phyloP scores from a whole-genome alignment of 331 rosid species.

The Spiraea crenata region DNA sequence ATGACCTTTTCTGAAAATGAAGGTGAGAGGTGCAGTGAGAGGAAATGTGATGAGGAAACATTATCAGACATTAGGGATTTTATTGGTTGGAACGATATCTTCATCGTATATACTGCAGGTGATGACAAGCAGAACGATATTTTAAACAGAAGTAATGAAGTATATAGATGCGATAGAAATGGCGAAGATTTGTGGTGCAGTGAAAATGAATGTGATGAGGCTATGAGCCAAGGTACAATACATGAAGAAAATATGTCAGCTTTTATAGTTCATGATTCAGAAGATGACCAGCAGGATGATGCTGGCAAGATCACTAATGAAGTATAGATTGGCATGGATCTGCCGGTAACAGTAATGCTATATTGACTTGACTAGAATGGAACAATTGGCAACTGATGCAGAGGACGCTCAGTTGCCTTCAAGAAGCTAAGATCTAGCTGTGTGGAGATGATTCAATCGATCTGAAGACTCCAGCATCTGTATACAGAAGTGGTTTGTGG shows the following conservation, averaged over 20 bases:
- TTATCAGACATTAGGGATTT: slow-evolving; percentile 1
- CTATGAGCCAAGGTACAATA: slow-evolving; percentile 15
- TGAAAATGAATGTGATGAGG: slow-evolving; percentile 33
- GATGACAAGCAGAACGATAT: slow-evolving; percentile 16
- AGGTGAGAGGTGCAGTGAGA: slow-evolving; percentile 33
- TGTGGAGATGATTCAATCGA: slow-evolving; percentile 62
- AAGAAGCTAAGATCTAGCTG: slow-evolving; percentile 17
- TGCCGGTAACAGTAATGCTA: slow-evolving; percentile 11
- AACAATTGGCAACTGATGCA: slow-evolving; percentile 13
- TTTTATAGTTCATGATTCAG: slow-evolving; percentile 24
- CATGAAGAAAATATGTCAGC: slow-evolving; percentile 26
- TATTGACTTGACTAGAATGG: slow-evolving; percentile 28
- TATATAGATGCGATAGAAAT: slow-evolving; percentile 26
- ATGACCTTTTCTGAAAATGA: slow-evolving; percentile 45
- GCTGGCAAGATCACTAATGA: too few relatives aligned
- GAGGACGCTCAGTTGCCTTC: slow-evolving; percentile 16
- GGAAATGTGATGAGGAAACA: slow-evolving; percentile 28
- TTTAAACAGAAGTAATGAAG: slow-evolving; percentile 12
- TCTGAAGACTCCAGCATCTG: slow-evolving; percentile 71
- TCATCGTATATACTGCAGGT: slow-evolving; percentile 19
- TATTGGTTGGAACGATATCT: slow-evolving; percentile 19
- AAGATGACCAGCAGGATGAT: slow-evolving; percentile 15
- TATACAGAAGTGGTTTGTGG: slow-evolving; percentile 45
- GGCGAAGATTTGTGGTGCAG: slow-evolving; percentile 19
- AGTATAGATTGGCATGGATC: too few relatives aligned